phyloP scores from a whole-genome alignment of 2,329 filamentous ascomycete species.

The Pestalotiopsis sp. region DNA sequence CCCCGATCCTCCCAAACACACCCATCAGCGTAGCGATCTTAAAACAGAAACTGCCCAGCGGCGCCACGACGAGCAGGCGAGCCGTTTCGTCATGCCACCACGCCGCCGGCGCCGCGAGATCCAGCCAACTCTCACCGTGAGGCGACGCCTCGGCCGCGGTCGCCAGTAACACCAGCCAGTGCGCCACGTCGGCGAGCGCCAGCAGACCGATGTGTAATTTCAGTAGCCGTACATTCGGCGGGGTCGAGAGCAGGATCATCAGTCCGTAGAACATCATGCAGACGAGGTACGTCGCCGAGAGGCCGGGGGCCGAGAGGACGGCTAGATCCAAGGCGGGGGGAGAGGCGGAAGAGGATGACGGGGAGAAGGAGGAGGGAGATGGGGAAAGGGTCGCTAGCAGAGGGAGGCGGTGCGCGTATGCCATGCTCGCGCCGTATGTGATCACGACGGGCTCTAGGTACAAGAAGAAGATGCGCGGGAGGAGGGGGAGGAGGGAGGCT shows the following conservation, averaged over 20 bases:
- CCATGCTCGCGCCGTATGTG: constrained; percentile 22
- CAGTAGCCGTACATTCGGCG: constrained; percentile 23
- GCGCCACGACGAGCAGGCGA: neutral
- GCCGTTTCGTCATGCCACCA: neutral
- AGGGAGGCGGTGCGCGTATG: constrained; percentile 20
- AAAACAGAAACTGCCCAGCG: neutral
- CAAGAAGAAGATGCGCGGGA: constrained; percentile 29
- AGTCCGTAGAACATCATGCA: constrained; percentile 28
- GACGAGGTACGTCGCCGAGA: constrained; percentile 21
- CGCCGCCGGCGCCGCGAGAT: neutral
- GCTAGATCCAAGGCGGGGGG: neutral
- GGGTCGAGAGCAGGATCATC: constrained; percentile 22
- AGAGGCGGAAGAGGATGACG: constrained; percentile 5
- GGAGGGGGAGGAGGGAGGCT: constrained; percentile 26
- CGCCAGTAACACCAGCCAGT: constrained; percentile 18
- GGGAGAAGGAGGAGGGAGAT: neutral
- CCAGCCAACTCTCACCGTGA: neutral
- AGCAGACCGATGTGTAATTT: constrained; percentile 24
- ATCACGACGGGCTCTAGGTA: constrained; percentile 27
- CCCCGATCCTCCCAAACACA: neutral
- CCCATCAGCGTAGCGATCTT: neutral
- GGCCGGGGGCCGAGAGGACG: constrained; percentile 13
- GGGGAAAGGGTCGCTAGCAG: constrained; percentile 13
- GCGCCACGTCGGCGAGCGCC: constrained; percentile 25
- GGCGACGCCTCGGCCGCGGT: neutral